Percentiles rank a stretch among this genome's conserved stretches.
Conservation (phyloP, 2,329 filamentous ascomycete species). For the Ilyonectria destructans region DNA sequence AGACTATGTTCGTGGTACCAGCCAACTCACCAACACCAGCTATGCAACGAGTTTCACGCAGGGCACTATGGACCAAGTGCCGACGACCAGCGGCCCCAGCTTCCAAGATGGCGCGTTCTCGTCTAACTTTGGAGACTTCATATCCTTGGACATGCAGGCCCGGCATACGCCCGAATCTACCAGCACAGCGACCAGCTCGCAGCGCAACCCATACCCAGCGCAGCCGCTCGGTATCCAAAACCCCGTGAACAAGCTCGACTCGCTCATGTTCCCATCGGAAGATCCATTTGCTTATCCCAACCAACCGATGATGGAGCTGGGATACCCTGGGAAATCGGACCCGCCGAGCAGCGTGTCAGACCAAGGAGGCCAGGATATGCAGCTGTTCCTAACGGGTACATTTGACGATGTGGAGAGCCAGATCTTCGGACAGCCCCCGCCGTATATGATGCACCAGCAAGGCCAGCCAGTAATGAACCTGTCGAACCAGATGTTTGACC, state of each 20-base stretch:
- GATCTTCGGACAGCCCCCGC: slow-evolving; percentile 79
- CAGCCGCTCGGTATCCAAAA: slow-evolving; percentile 57
- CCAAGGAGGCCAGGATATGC: slow-evolving; percentile 54
- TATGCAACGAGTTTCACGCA: slow-evolving; percentile 48
- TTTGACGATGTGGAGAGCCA: slow-evolving; percentile 82
- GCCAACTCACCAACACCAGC: slow-evolving; percentile 48
- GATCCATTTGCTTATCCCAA: slow-evolving; percentile 88
- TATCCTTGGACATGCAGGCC: slow-evolving; percentile 63
- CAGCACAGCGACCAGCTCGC: slow-evolving; percentile 60
- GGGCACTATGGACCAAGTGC: slow-evolving; percentile 56
- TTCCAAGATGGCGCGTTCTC: slow-evolving; percentile 58
- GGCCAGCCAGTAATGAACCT: slow-evolving; percentile 61
- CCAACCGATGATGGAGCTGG: slow-evolving; percentile 78
- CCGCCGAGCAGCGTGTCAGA: slow-evolving; percentile 54
- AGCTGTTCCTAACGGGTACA: slow-evolving; percentile 68
- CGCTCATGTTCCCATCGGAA: slow-evolving; percentile 85
- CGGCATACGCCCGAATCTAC: slow-evolving; percentile 62
- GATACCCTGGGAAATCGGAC: slow-evolving; percentile 57
- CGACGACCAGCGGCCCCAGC: slow-evolving; percentile 48
- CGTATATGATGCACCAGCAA: slow-evolving; percentile 74
- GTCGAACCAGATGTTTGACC: slow-evolving; percentile 62
- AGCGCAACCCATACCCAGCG: slow-evolving; percentile 53
- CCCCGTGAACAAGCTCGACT: slow-evolving; percentile 78
- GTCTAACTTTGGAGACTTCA: slow-evolving; percentile 61
- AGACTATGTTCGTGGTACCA: slow-evolving; percentile 53